These are phyloP conservation scores for Sclerotinia minor DNA, from an alignment of 2,329 filamentous ascomycete species.

Conservation along the genomic window DNA sequence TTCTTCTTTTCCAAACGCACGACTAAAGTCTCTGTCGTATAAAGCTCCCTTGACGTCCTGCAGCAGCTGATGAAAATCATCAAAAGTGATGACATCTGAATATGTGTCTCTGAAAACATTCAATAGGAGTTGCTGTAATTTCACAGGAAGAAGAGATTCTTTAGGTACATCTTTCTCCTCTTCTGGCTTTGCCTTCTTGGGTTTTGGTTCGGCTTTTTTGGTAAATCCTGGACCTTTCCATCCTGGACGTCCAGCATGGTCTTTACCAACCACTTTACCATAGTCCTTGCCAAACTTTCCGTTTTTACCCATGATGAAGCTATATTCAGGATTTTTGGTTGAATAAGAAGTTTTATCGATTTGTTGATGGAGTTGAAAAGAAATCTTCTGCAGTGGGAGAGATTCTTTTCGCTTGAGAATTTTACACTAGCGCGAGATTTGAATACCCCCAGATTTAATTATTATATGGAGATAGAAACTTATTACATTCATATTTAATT, in stretches of 20 bases:
- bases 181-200: slow-evolving; percentile 19
- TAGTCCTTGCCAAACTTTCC: slow-evolving; percentile 34
- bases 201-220: slow-evolving; percentile 33
- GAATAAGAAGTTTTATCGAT: background rate
- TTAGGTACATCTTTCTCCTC: slow-evolving; percentile 21
- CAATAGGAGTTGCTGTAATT: slow-evolving; percentile 69
- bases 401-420: slow-evolving; percentile 21
- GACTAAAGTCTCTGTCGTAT: slow-evolving; percentile 79
- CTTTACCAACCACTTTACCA: slow-evolving; percentile 37
- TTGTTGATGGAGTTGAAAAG: background rate
- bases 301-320: slow-evolving; percentile 35
- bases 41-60: slow-evolving; percentile 85
- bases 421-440: slow-evolving; percentile 17
- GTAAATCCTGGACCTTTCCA: slow-evolving; percentile 38
- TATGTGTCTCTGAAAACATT: slow-evolving; percentile 72
- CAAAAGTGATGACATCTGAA: slow-evolving; percentile 49
- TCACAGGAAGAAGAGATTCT: slow-evolving; percentile 45
- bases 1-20: slow-evolving; percentile 72
- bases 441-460: slow-evolving; percentile 5
- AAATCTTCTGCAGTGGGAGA: slow-evolving; percentile 21
- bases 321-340: background rate
- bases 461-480: background rate
- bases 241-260: slow-evolving; percentile 32
- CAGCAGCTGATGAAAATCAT: slow-evolving; percentile 56
- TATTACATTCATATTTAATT: background rate